phyloP scores from a whole-genome alignment of 1,284 basidiomycete species.

The Leccinum insolens region DNA sequence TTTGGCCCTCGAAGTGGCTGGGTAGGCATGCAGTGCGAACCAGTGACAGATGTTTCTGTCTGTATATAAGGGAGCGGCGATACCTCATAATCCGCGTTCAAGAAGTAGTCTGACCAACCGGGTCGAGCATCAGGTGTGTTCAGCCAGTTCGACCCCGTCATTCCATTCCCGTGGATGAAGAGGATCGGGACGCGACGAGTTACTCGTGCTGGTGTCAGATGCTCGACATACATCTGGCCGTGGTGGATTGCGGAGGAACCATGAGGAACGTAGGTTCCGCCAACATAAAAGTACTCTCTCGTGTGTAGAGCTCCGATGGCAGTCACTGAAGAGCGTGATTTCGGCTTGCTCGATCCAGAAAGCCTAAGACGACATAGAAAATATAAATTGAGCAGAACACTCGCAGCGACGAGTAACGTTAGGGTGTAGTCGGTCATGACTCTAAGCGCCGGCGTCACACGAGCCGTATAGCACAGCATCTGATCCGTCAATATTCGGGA shows the following conservation, averaged over 20 bases:
- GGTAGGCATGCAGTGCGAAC: constrained; percentile 39
- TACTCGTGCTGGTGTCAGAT: constrained; percentile 41
- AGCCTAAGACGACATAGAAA: constrained; percentile 17
- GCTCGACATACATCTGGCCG: constrained; percentile 53
- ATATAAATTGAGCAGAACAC: constrained; percentile 24
- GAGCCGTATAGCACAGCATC: neutral
- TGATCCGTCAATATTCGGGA: neutral
- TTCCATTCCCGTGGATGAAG: constrained; percentile 49
- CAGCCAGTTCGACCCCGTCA: constrained; percentile 51
- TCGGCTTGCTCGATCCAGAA: constrained; percentile 6
- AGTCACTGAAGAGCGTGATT: constrained; percentile 2
- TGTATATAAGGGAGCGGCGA: neutral
- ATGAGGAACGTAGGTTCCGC: constrained; percentile 38
- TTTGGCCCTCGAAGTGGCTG: constrained; percentile 16
- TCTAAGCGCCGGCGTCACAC: no score
- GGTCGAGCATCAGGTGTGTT: constrained; percentile 52
- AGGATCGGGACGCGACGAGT: constrained; percentile 44
- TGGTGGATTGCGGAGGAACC: constrained; percentile 38
- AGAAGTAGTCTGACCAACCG: constrained; percentile 54
- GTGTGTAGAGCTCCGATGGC: constrained; percentile 36
- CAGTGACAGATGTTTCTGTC: constrained; percentile 45
- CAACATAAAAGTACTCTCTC: constrained; percentile 49
- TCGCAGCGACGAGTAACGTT: constrained; percentile 16
- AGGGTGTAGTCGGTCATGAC: constrained; percentile 5
- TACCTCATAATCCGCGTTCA: constrained; percentile 50